These are phyloP conservation scores for Penicillium herquei DNA, from an alignment of 495 filamentous ascomycete species.

Conservation along the genomic window DNA sequence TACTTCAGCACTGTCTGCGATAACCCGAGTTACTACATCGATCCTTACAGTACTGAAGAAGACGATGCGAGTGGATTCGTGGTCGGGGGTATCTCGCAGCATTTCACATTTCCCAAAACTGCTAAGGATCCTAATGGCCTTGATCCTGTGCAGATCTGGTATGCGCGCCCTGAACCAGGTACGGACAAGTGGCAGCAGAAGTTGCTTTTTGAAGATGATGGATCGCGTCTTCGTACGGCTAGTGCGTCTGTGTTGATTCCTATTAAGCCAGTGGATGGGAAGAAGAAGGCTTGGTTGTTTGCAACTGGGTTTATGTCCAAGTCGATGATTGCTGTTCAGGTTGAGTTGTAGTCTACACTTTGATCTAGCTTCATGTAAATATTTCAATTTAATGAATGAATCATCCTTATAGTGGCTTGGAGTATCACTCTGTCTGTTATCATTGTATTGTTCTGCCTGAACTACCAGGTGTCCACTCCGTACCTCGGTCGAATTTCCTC, in stretches of 20 bases:
- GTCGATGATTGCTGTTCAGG: slow-evolving; percentile 51
- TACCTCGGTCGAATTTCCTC: background rate
- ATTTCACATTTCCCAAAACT: slow-evolving; percentile 30
- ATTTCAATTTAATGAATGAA: background rate
- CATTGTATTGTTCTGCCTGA: too few relatives aligned
- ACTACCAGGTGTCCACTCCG: slow-evolving; percentile 12
- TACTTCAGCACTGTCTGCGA: slow-evolving; percentile 48
- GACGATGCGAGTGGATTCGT: slow-evolving; percentile 57
- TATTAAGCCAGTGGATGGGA: slow-evolving; percentile 38
- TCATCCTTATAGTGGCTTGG: background rate
- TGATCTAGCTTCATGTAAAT: background rate
- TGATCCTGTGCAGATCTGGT: slow-evolving; percentile 50
- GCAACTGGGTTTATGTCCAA: slow-evolving; percentile 56
- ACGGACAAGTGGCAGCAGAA: slow-evolving; percentile 37
- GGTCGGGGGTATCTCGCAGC: slow-evolving; percentile 47
- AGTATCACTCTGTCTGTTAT: background rate
- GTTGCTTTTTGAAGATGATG: slow-evolving; percentile 60
- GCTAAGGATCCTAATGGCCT: slow-evolving; percentile 35
- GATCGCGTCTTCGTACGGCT: slow-evolving; percentile 46
- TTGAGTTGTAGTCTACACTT: slow-evolving; percentile 48
- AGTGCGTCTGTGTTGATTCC: slow-evolving; percentile 55
- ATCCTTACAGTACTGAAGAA: slow-evolving; percentile 34
- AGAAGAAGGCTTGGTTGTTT: slow-evolving; percentile 56
- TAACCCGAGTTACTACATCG: slow-evolving; percentile 56
- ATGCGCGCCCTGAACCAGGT: slow-evolving; percentile 26